Evolutionary conservation across 2,329 filamentous ascomycete genomes (phyloP).

Genomic region (Trichothecium sympodiale): DNA sequence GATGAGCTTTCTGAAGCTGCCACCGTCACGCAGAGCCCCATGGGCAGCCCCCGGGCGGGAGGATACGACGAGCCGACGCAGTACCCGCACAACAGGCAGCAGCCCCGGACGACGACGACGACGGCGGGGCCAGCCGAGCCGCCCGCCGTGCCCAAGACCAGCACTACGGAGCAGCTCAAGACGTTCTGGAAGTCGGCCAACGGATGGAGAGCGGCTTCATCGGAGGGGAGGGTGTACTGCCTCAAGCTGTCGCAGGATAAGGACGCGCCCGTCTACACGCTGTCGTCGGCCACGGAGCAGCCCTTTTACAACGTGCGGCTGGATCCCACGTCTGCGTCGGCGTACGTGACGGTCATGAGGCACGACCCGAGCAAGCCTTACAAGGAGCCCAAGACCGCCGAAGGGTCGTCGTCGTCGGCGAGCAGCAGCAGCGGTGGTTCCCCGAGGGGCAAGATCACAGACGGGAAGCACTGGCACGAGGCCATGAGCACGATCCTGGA

Average conservation of each 20-base stretch:
- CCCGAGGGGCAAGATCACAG: slow-evolving; percentile 16
- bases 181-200: slow-evolving; percentile 59
- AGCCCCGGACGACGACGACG: slow-evolving; percentile 12
- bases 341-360: slow-evolving; percentile 46
- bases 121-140: slow-evolving; percentile 23
- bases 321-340: slow-evolving; percentile 52
- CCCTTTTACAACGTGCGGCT: slow-evolving; percentile 58
- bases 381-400: slow-evolving; percentile 27
- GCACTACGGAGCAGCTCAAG: slow-evolving; percentile 50
- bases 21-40: slow-evolving; percentile 1
- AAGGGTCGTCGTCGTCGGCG: slow-evolving; percentile 14
- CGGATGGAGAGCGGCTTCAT: slow-evolving; percentile 52
- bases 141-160: slow-evolving; percentile 35
- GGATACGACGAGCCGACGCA: background rate
- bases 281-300: slow-evolving; percentile 45
- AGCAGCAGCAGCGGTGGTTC: slow-evolving; percentile 14
- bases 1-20: slow-evolving; percentile 9
- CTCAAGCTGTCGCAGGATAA: slow-evolving; percentile 43
- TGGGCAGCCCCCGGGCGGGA: slow-evolving; percentile 8
- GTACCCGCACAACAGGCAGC: slow-evolving; percentile 2
- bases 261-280: slow-evolving; percentile 55
- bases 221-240: slow-evolving; percentile 49
- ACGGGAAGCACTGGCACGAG: slow-evolving; percentile 43
- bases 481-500: slow-evolving; percentile 48
- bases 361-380: slow-evolving; percentile 49